Evolutionary conservation across 345 rosid species (phyloP), one percentile per base, ranked within the genome.

Genomic region (Rhizophora apiculata): DNA sequence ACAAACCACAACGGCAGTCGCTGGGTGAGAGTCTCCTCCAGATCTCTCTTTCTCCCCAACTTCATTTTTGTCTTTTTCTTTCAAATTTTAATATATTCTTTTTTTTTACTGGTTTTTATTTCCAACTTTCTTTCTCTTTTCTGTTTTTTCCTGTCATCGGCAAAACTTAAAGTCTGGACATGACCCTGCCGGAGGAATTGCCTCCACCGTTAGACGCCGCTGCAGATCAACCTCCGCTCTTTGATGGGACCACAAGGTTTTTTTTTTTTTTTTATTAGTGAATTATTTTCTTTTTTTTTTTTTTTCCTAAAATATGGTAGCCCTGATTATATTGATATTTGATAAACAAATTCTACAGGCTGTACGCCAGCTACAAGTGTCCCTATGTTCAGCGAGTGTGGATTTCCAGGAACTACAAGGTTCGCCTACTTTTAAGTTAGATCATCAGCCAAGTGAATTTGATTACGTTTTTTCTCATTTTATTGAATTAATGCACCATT

Each of bases 391-490:
- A 89, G 74, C 91, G 98, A 36, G 97, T 78, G 65, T 91, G 98
- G 98, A 91, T 94, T 88, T 87, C 96, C 69, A 84, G 98, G 74
- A 89, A 94, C 75, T 70, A 75, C 69, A 91, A 91, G 97, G 96
- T 89, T n/a, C n/a, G 2, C 3, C 11, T 36, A 6, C 11, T 8
- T n/a, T 30, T 24, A 9, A 46, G 6, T 57, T 21, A 19, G 32
- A n/a, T 51, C 21, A 6, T 6, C 24, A 1, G 36, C 30, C 27
- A 4, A 4, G 2, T 61, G 9, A 3, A 34, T 6, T 36, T 26
- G 11, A 19, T 29, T 57, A 13, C 60, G 18, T 1, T 58, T 8
- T 27, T 43, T 8, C 6, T 53, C 59, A 1, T 51, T 62, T 30
- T n/a, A 30, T 48, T 32, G 31, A 54, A 37, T 9, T 15, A 9